These are phyloP conservation scores for Mortierella alpina DNA, from an alignment of 192 early-diverging fungal genomes.

Conservation along the genomic window DNA sequence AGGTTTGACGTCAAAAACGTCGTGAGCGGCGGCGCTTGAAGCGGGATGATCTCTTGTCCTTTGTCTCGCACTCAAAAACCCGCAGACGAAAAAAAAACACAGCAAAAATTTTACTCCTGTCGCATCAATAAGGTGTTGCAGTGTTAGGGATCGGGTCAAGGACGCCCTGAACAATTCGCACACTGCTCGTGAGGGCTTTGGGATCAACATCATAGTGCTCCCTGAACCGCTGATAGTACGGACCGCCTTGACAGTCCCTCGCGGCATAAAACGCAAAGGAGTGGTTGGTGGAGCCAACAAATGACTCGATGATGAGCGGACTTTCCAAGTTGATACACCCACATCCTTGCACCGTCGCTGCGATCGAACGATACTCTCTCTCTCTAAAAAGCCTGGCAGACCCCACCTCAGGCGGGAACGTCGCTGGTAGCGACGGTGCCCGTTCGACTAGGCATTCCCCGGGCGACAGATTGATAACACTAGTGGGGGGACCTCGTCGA, in stretches of 20 bases:
- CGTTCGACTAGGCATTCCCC: too few species aligned
- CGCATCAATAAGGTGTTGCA: not conserved
- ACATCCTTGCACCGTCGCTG: constrained; percentile 16
- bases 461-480: too few species aligned
- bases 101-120: not conserved
- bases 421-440: too few species aligned
- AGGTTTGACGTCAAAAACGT: not conserved
- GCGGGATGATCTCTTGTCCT: not conserved
- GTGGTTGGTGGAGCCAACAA: constrained; percentile 37
- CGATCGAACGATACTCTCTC: not conserved
- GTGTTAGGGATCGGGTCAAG: not conserved
- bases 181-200: not conserved
- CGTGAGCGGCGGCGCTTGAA: too few species aligned
- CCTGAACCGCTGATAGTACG: constrained; percentile 19
- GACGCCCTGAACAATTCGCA: constrained; percentile 30
- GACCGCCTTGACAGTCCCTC: constrained; percentile 1
- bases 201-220: constrained; percentile 28
- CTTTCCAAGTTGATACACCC: constrained; percentile 22
- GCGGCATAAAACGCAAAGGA: constrained; percentile 16
- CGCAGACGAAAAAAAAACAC: not conserved
- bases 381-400: too few species aligned
- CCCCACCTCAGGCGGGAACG: too few species aligned
- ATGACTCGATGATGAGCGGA: constrained; percentile 21
- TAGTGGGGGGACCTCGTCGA: too few species aligned
- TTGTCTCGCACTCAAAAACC: too few species aligned